Evolutionary conservation across 2,329 filamentous ascomycete genomes (phyloP).

Genomic region (Penicillium italicum): DNA sequence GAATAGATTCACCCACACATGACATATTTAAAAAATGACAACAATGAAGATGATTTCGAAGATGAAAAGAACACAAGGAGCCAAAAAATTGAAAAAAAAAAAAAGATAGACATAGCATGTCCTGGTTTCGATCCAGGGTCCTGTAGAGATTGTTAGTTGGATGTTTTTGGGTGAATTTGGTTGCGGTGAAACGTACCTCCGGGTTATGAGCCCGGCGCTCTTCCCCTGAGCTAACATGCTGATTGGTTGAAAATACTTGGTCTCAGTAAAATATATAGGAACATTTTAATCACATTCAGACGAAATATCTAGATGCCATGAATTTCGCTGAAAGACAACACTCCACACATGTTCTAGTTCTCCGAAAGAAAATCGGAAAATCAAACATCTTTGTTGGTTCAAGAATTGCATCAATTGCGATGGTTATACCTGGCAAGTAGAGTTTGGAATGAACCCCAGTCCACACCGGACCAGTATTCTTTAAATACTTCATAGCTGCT

Average conservation of each 20-base stretch:
- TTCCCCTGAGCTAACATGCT: slow-evolving; percentile 46
- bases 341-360: background rate
- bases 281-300: background rate
- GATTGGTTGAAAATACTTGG: background rate
- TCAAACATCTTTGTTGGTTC: too few relatives aligned
- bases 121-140: slow-evolving; percentile 1
- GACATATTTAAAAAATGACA: background rate
- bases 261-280: background rate
- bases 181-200: slow-evolving; percentile 27
- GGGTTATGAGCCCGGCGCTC: slow-evolving; percentile 49
- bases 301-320: too few relatives aligned
- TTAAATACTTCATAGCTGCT: background rate
- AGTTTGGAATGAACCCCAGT: background rate
- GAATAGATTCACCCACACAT: background rate
- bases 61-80: background rate
- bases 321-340: background rate
- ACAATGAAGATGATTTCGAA: background rate
- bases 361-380: too few relatives aligned
- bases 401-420: too few relatives aligned
- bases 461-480: background rate
- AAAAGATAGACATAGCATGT: background rate
- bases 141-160: background rate
- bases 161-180: background rate
- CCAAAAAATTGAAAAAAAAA: background rate
- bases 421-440: too few relatives aligned